Evolutionary conservation across 805 yeast species (phyloP), one percentile per base, ranked within the genome.

Genomic region (Kodamaea hsintzibuensis): DNA sequence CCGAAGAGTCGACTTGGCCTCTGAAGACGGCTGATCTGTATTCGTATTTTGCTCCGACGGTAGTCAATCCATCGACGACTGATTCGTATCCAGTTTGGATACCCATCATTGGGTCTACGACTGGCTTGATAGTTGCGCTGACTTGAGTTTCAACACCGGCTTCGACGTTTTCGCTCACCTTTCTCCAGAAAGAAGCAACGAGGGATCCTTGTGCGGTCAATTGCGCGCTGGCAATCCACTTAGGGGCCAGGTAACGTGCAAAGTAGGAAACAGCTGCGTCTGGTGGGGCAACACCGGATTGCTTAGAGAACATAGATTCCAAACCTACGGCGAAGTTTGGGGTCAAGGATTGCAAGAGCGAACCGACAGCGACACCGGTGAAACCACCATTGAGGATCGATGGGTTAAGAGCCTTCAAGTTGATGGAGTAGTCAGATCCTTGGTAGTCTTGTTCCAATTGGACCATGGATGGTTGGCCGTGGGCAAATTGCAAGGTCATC

Each of bases 391-490:
- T 84, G 51, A 88, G 71, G 62, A 88, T 70, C 45, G 89, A 84
- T 57, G 99, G 98, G 78, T 95, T 95, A 70, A 92, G 81, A 53
- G 96, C 80, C 79, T 95, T 96, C 69, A 95, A 78, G 80, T 92
- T 92, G 69, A 92, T 72, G 49, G 96, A 86, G 70, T 84, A 91
- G 71, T 95, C 99, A 53, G 81, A 73, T 57, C 93, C 97, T 74
- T 88, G 93, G 77, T 84, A 87, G 73, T 95, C 99, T 72, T 95
- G 98, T 80, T 95, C 99, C 63, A 93, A 79, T 78, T 95, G 98
- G 59, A 89, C 81, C 96, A 93, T 91, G 55, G 95, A 79, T 60
- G 95, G 97, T 77, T 92, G 97, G 60, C 87, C 89, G 59, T 85
- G 79, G 62, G 96, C 89, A 62, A 91, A 78, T 79, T 93, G 98